A percentile compares a stretch with the other conserved stretches of the same genome.
phyloP scores from a whole-genome alignment of 441 rosid genomes.

The Pelargonium hybrid region DNA sequence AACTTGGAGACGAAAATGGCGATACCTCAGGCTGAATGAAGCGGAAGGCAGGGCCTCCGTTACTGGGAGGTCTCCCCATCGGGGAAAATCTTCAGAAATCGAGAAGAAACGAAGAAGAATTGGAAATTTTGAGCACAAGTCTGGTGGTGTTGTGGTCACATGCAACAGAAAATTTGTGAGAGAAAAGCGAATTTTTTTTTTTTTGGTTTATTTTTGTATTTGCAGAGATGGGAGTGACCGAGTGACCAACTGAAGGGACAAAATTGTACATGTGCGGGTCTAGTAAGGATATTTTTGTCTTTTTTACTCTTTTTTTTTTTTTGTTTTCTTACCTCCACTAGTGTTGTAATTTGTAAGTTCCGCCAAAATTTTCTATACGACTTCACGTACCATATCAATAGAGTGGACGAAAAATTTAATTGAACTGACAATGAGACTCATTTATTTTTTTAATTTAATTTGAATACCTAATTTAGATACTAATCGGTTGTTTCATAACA shows the following conservation, averaged over 20 bases:
- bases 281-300: not conserved
- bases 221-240: not conserved
- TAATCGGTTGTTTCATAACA: too few relatives aligned
- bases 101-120: not conserved
- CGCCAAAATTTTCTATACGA: too few relatives aligned
- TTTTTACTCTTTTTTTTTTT: too few relatives aligned
- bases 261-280: not conserved
- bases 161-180: not conserved
- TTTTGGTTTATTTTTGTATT: not conserved
- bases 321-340: too few relatives aligned
- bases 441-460: too few relatives aligned
- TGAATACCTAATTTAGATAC: too few relatives aligned
- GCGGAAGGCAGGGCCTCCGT: slow-evolving; percentile 92
- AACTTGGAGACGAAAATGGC: not conserved
- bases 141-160: not conserved
- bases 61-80: slow-evolving; percentile 93
- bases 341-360: too few relatives aligned
- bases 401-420: too few relatives aligned
- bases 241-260: not conserved
- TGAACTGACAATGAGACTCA: too few relatives aligned
- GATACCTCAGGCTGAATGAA: slow-evolving; percentile 59
- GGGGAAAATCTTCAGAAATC: not conserved
- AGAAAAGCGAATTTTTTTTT: not conserved
- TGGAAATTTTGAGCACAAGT: not conserved
- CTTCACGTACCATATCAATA: too few relatives aligned